Conservation (phyloP, 257 asterid species). For the Phtheirospermum japonicum region DNA sequence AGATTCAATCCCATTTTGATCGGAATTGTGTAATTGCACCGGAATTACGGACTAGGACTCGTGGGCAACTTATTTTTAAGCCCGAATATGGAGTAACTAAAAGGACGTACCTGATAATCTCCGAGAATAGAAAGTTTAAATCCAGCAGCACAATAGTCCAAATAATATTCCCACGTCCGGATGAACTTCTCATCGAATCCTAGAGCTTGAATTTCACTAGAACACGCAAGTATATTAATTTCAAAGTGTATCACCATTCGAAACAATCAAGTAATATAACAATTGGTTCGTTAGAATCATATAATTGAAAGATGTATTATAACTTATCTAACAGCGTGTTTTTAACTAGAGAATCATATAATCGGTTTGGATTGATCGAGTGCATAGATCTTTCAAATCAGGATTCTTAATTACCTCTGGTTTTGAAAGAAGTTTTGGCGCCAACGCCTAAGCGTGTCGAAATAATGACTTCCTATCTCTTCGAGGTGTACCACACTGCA, state of each 20-base stretch:
- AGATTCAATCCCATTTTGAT: too few species aligned
- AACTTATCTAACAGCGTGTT: too few species aligned
- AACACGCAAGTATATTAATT: not conserved
- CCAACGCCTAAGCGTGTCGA: slow-evolving; percentile 53
- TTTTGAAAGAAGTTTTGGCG: slow-evolving; percentile 45
- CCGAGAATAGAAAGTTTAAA: slow-evolving; percentile 49
- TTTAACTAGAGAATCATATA: not conserved
- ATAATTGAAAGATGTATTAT: too few species aligned
- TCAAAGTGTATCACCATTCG: too few species aligned
- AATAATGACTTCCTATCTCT: slow-evolving; percentile 57
- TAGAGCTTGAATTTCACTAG: slow-evolving; percentile 44
- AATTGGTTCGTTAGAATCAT: too few species aligned
- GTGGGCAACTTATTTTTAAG: too few species aligned
- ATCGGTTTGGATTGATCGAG: too few species aligned
- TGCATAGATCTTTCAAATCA: too few species aligned
- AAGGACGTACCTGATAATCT: slow-evolving; percentile 45
- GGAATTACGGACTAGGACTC: too few species aligned
- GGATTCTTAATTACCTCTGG: slow-evolving; percentile 49
- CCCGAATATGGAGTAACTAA: too few species aligned
- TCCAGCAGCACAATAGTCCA: slow-evolving; percentile 57
- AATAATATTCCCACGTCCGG: slow-evolving; percentile 66
- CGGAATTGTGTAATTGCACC: too few species aligned
- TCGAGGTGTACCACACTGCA: slow-evolving; percentile 62
- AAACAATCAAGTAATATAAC: too few species aligned
- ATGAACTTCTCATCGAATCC: slow-evolving; percentile 64